Evolutionary conservation across 768 basidiomycete genomes (phyloP), one percentile per base, ranked within the genome.

Genomic region (Pleurotus sapidus): DNA sequence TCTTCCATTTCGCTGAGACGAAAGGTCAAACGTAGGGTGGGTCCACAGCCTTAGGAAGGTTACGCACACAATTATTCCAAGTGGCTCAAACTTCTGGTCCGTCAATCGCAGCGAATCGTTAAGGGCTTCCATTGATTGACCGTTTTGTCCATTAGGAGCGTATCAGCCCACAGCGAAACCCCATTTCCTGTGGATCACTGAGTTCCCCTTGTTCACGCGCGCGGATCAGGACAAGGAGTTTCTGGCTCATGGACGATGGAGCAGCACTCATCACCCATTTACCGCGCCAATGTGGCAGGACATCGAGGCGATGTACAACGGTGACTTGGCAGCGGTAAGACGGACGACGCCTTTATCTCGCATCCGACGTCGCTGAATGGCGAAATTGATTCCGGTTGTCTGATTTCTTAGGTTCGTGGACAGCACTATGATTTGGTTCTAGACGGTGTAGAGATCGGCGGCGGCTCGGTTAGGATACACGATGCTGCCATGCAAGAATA

Each of bases 381-480:
- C 40, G 57, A 51, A 57, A 20, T 57, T 46, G 40, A 30, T 45
- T 46, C 50, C 47, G 57, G 38, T 53, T 43, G 37, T 34, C 55
- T 27, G 42, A 39, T 54, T 55, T 57, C 49, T 61, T 56, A 93
- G 88, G 88, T 95, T 64, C 86, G 95, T 54, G 95, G 94, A 15
- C 95, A 98, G 68, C 95, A 98, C 71, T 98, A 97, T 67, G 95
- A 98, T 75, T 85, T 98, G 43, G 94, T 98, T 25, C 70, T 98
- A 61, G 94, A 98, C 70, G 95, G 95, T 5, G 84, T 88, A 57
- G 95, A 98, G 75, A 90, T 98, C 61, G 95, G 93, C 6, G 95
- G 95, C 24, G 95, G 95, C 24, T 93, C 91, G 40, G 95, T 98
- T 59, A 86, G 95, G 65, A 83, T 98, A 20, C 95, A 98, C 67